Evolutionary conservation across 805 yeast genomes (phyloP), one percentile per base, ranked within the genome.

Genomic region (Alloascoidea africana): DNA sequence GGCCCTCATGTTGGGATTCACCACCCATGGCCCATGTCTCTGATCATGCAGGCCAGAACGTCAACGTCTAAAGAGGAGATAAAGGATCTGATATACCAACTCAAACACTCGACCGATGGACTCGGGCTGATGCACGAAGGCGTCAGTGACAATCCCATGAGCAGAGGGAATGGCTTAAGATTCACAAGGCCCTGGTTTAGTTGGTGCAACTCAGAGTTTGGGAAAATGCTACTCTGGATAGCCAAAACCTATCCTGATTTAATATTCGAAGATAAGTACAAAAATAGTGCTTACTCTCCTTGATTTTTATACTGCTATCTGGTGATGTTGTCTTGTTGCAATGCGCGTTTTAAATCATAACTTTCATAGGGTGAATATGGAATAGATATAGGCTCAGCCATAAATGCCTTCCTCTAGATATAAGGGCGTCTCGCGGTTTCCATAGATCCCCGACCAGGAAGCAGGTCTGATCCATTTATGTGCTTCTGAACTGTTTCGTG

Each of bases 201-300:
- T 3, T 85, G 96, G 96, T 81, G 93, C 46, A 85, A 85, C 52
- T 75, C 93, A 1, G 95, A 86, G 55, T 83, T 85, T 58, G 95
- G 86, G 15, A 82, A 82, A 54, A 78, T 93, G 1, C 76, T 85
- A n/a, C 53, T 85, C 35, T 78, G 83, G 47, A 58, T 85, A 42
- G 86, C 89, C 2, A 58, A 66, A 41, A 60, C 80, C 37, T 81
- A 79, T 50, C 94, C 94, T 0, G 70, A 79, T 48, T 57, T 83
- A 44, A 68, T 84, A 11, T 77, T 82, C 48, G 68, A 67, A 34
- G 54, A 61, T 8, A n/a, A 23, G n/a, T 23, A 23, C n/a, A 23
- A n/a, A 8, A 23, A 23, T 8, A 8, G 8, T 8, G n/a, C 8
- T 8, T 23, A 23, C n/a, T 23, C 30, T 23, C 30, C n/a, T 23